phyloP scores from a whole-genome alignment of 192 early-diverging fungal genomes.

The Dissophora globulifera region DNA sequence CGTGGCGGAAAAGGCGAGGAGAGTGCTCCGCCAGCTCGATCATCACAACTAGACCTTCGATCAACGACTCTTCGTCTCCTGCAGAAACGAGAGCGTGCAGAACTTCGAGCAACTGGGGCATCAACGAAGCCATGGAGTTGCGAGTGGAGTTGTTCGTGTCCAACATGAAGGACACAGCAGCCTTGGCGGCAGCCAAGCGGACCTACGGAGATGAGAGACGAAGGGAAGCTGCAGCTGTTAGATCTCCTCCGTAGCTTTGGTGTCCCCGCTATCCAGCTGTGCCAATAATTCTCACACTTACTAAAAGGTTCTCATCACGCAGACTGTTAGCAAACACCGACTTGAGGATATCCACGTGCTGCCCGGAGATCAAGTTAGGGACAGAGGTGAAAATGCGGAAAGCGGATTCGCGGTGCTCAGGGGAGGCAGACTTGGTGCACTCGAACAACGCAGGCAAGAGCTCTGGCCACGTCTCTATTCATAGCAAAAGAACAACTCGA shows the following conservation, averaged over 20 bases:
- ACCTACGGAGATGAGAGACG: constrained; percentile 55
- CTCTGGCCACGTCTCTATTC: constrained; percentile 81
- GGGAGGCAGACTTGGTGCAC: constrained; percentile 79
- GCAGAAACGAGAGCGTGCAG: constrained; percentile 74
- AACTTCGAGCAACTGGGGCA: constrained; percentile 87
- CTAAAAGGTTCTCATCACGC: constrained; percentile 70
- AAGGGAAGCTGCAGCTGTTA: constrained; percentile 6
- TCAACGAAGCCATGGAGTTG: constrained; percentile 68
- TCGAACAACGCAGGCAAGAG: constrained; percentile 83
- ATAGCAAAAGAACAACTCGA: background rate
- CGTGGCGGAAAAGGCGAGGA: constrained; percentile 86
- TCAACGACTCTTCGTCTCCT: constrained; percentile 77
- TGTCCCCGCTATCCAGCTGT: background rate
- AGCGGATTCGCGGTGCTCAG: constrained; percentile 85
- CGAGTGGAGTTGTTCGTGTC: constrained; percentile 69
- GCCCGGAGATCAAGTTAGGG: constrained; percentile 78
- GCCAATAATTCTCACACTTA: constrained; percentile 11
- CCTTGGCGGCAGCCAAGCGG: constrained; percentile 80
- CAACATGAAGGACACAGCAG: constrained; percentile 79
- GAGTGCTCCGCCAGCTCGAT: constrained; percentile 88
- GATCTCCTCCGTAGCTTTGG: background rate
- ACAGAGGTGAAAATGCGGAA: constrained; percentile 91
- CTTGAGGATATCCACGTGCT: constrained; percentile 76
- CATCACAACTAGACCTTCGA: constrained; percentile 78
- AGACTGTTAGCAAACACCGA: constrained; percentile 80